Conservation (phyloP, 2,329 filamentous ascomycete species). For the Alternaria metachromatica region DNA sequence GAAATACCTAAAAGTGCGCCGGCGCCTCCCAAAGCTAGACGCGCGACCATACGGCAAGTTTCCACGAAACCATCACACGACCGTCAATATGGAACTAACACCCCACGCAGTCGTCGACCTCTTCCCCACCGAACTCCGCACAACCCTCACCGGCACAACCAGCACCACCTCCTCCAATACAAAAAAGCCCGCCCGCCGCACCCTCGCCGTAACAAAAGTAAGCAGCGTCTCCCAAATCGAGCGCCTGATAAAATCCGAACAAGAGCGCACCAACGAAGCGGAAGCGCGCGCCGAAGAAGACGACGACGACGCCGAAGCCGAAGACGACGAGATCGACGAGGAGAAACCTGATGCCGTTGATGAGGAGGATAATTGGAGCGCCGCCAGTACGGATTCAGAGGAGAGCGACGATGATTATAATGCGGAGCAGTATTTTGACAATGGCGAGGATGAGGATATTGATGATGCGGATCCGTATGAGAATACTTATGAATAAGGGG, state of each 20-base stretch:
- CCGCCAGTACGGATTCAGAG: conserved; percentile 66
- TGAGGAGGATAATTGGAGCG: conserved; percentile 61
- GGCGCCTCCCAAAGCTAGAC: conserved; percentile 61
- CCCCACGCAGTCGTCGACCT: conserved; percentile 58
- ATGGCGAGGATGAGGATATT: conserved; percentile 57
- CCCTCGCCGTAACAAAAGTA: conserved; percentile 42
- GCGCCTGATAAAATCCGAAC: conserved; percentile 54
- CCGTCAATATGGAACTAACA: background rate
- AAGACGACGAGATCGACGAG: conserved; percentile 56
- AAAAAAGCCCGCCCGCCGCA: conserved; percentile 39
- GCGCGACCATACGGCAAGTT: conserved; percentile 62
- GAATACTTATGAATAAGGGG: conserved; percentile 48
- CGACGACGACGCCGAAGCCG: conserved; percentile 55
- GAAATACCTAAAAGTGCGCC: conserved; percentile 63
- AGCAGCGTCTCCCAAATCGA: conserved; percentile 42
- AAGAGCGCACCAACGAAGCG: conserved; percentile 53
- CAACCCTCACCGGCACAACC: conserved; percentile 55
- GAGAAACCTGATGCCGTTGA: conserved; percentile 62
- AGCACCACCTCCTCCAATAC: background rate
- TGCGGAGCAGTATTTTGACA: conserved; percentile 64
- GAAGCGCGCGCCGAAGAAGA: conserved; percentile 54
- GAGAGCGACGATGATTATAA: conserved; percentile 71
- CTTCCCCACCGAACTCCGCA: conserved; percentile 66
- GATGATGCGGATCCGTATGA: conserved; percentile 47
- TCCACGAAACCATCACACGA: background rate